Evolutionary conservation across 148 eudicot species (phyloP), one percentile per base, ranked within the genome.

Genomic region (Silene latifolia): DNA sequence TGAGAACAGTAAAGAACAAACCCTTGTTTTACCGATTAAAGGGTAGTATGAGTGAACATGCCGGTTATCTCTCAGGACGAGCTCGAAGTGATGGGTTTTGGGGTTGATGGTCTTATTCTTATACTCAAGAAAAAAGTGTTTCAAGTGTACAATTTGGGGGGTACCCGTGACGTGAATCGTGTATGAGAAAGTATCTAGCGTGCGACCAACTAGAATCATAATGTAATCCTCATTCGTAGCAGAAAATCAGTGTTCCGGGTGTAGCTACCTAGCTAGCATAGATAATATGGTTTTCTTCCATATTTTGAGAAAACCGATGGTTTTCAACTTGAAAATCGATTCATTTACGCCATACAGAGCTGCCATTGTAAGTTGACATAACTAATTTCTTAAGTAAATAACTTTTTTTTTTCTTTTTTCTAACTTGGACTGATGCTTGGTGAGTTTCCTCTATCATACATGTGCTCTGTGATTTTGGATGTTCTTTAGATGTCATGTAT

Each of bases 41-140:
- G 71, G 92, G 97, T 46, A 90, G 98, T 74, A 85, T 87, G 90
- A 91, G 98, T 23, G 98, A 94, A 77, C 96, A 88, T 74, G 93
- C 96, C 7, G 86, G 85, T 46, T 74, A 84, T 44, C 84, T 85
- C 18, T 78, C 84, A 0, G 87, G 84, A 77, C 85, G 86, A 56
- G 80, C 29, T 69, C 80, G 92, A 85, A 81, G 82, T 54, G 85
- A 85, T 23, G 85, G 78, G 32, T 81, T 64, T 67, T 64, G 84
- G 83, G 73, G 78, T 77, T 85, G 89, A 90, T 65, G 81, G 79
- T 63, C 74, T 76, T 24, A 25, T 51, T 17, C 25, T 76, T 24
- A 25, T 51, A 18, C 25, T 68, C 20, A 59, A 66, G 67, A 82
- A 85, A 65, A 63, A 12, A 63, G 56, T 69, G 53, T 77, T 72